Evolutionary conservation across 208 protist species (phyloP), one percentile per base, ranked within the genome.

Genomic region (Acanthamoeba lenticulata): DNA sequence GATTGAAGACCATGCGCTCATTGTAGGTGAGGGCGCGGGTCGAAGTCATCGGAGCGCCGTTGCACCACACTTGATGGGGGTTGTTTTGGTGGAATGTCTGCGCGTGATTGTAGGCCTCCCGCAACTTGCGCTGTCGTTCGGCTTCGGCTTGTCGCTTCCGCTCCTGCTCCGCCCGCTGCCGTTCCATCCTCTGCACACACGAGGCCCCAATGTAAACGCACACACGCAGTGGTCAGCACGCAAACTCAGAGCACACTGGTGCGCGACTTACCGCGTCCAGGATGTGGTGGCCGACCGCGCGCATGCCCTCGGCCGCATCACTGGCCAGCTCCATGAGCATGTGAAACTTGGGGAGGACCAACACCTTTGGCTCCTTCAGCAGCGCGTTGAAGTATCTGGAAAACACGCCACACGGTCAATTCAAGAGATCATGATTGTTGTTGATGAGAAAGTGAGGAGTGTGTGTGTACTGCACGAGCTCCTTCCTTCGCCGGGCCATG

Each of bases 11-110:
- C 19, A 7, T 88, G 45, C 0, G 29, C 15, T 88, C 29, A 38
- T 88, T 60, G 44, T 88, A 88, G 79, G 79, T 88, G 40, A 88
- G 79, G 34, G 79, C 44, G 49, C 79, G 79, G 17, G 79, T 34
- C 29, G 79, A 57, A 29, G 34, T 62, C 79, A 88, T 88, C 79
- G 47, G 79, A 5, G 34, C 27, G 34, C 79, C 79, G 34, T 88
- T 57, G 79, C 24, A 60, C 79, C 79, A 88, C 44, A 88, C 79
- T 27, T 49, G 42, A 40, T 42, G 29, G 79, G 47, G 79, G 79
- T 45, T 52, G 79, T 45, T 7, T 29, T 38, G 79, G 44, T 88
- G 79, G 40, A 88, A 88, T 13, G 79, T 88, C 34, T 88, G 79
- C 19, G 79, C 42, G 44, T 88, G 79, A 27, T 57, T n/a, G 49